Base-by-base conservation (phyloP, 257 asterid species). In the Echium plantagineum region DNA sequence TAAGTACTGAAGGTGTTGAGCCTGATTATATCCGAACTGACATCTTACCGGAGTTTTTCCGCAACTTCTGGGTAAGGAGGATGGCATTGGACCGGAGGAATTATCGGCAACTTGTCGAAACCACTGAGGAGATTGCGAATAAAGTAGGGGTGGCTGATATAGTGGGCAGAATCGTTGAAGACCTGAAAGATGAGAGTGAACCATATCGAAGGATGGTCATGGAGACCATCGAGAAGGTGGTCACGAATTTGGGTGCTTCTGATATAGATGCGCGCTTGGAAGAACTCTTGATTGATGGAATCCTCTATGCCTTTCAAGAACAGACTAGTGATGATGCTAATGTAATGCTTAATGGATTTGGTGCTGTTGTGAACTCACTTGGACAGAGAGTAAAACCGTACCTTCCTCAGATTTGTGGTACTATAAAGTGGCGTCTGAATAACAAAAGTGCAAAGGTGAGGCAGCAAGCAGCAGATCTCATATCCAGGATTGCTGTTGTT, bases 161-260 rank as follows among this genome's bases (percentile, higher is more conserved):
- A 31, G 96, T 89, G 0, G 95, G 95, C 10, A 83, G 94, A 69
- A 82, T 86, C 30, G 95, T 89, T 54, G 96, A 89, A 78, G 94
- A 85, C 70, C 74, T 83, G 57, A 89, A 89, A 78, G 96, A 85
- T 60, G 95, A 85, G 73, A 89, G 96, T 65, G 96, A 89, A 76
- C 96, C 95, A 61, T 89, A 89, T 53, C 74, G 96, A 69, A 75
- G 96, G 74, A 89, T 89, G 97, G 97, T 89, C 46, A 89, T 89
- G 97, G 97, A 89, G 77, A 89, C 97, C 15, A 86, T 89, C 54
- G 97, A 86, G 82, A 89, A 86, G 71, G 97, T 89, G 74, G 97
- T 89, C n/a, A 75, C 85, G 6, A 89, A 89, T 69, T 74, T 89
- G 67, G 95, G 97, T 60, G 88, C 94, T 24, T 86, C 95, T 24